Base-by-base conservation (phyloP, 1,139 yeast species). In the Scheffersomyces lignicola region DNA sequence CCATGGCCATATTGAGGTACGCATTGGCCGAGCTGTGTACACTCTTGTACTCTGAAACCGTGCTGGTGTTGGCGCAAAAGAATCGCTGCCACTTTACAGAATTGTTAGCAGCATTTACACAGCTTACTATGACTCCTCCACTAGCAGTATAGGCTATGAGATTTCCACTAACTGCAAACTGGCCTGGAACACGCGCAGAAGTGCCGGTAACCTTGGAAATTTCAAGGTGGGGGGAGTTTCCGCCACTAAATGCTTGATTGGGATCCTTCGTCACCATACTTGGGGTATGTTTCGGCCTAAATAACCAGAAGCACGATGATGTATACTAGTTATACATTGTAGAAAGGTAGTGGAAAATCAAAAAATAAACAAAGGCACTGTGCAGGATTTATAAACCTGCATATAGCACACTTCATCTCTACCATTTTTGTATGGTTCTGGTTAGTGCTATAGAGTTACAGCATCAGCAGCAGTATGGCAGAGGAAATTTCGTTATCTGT, bases 101-200 rank as follows among this genome's bases (percentile, higher is more conserved):
- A 20, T 37, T 32, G 15, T 45, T 45, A 3, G 18, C 27, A 20
- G 29, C 26, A 34, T 60, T 52, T 2, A 69, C 38, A 18, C 53
- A 47, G 29, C 74, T 58, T 4, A 78, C 76, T 4, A 80, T 83
- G 1, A 79, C 85, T 1, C 87, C 87, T 5, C 85, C 84, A 33
- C 87, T 80, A 3, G 84, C 84, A 2, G 78, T 69, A 46, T 80
- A 80, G 0, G 82, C 86, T 10, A 81, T 47, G 5, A 60, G 38
- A 41, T 69, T 59, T 9, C 60, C 70, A 17, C 62, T 65, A 1
- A 68, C 56, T 17, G 66, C 57, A 39, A 78, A 62, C 30, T 71
- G 65, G 26, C 51, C 49, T 6, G 58, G 39, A 11, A 43, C 37
- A 32, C 40, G 50, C 8, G 68, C 62, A 1, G 73, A 62, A 2